phyloP scores from a whole-genome alignment of 2,329 filamentous ascomycete genomes.

The Pyricularia grisea region DNA sequence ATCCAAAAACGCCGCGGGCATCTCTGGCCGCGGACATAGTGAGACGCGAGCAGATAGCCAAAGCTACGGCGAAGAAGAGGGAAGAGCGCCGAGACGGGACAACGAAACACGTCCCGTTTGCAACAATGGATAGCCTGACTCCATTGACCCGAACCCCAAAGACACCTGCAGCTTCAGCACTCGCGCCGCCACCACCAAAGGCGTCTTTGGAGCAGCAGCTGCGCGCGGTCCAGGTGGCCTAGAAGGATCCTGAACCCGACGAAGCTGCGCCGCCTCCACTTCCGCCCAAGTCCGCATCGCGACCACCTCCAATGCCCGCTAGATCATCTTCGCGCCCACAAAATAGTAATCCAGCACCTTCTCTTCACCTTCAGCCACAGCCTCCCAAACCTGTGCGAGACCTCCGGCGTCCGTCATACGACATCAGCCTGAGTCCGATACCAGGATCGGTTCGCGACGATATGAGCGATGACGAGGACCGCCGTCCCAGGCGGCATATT shows the following conservation, averaged over 20 bases:
- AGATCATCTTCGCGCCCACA: not conserved
- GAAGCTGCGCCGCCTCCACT: not conserved
- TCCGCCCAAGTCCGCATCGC: not conserved
- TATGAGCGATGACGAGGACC: constrained; percentile 3
- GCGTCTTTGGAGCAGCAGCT: not conserved
- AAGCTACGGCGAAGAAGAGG: not conserved
- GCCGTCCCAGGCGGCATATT: not conserved
- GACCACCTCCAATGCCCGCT: not conserved
- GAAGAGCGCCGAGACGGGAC: not conserved
- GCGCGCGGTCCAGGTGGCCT: not conserved
- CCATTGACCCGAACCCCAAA: not conserved
- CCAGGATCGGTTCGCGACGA: not conserved
- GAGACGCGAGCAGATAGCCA: not conserved
- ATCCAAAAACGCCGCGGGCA: not conserved
- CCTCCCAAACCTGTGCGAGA: not conserved
- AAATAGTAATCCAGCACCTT: not conserved
- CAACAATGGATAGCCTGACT: not conserved
- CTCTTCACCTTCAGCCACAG: not conserved
- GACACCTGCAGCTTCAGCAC: not conserved
- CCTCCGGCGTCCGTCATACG: not conserved
- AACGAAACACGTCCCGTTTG: not conserved
- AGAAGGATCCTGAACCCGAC: not conserved
- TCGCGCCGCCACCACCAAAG: not conserved
- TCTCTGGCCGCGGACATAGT: constrained; percentile 1
- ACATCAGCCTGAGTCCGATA: constrained; percentile 2